Conservation (phyloP, 1,284 basidiomycete genomes). For the Inonotus hispidus region DNA sequence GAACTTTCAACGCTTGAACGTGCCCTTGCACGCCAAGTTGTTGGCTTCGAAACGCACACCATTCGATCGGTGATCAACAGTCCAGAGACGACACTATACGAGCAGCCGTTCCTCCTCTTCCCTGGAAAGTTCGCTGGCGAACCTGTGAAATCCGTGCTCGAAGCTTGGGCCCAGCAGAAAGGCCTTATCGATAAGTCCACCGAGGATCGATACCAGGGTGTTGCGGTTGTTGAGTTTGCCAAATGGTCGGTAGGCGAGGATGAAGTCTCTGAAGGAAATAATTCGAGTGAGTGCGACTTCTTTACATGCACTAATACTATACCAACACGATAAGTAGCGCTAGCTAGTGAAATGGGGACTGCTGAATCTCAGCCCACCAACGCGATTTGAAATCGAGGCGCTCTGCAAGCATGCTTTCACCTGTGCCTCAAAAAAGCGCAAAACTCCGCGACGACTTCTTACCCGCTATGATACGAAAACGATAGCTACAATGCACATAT, state of each 20-base stretch:
- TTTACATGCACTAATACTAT: background rate
- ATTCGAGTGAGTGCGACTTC: conserved; percentile 3
- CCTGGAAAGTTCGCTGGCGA: conserved; percentile 45
- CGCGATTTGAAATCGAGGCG: background rate
- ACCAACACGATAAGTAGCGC: background rate
- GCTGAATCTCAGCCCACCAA: background rate
- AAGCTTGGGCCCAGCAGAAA: conserved; percentile 60
- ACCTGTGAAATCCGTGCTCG: conserved; percentile 59
- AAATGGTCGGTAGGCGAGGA: conserved; percentile 59
- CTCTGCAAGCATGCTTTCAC: background rate
- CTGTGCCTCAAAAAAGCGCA: background rate
- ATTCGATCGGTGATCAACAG: conserved; percentile 41
- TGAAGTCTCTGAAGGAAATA: background rate
- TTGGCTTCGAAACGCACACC: conserved; percentile 75
- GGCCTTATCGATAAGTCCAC: conserved; percentile 38
- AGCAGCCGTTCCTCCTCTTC: conserved; percentile 81
- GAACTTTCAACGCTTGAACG: conserved; percentile 69
- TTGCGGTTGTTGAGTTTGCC: conserved; percentile 56
- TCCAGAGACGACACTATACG: conserved; percentile 64
- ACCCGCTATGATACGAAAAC: too few relatives aligned
- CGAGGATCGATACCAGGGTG: conserved; percentile 33
- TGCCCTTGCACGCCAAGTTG: conserved; percentile 78
- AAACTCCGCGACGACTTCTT: background rate
- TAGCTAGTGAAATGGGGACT: conserved; percentile 7
- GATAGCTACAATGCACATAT: too few relatives aligned